Conservation (phyloP, 192 early-diverging fungal genomes). For the Coemansia sp. region DNA sequence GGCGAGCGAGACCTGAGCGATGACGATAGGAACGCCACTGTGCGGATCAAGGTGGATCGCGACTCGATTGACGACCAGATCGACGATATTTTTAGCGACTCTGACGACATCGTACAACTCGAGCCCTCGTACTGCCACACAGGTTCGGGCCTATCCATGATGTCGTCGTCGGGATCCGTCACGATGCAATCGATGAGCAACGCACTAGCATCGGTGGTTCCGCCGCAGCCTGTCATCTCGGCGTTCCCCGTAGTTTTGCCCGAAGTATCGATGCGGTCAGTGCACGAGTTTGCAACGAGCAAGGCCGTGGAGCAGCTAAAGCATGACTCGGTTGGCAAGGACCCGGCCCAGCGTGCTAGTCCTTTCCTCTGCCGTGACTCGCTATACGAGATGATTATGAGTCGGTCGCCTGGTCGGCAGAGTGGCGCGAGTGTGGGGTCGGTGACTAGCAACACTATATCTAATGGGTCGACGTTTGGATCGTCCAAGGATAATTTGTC, state of each 20-base stretch:
- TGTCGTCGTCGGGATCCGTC: constrained; percentile 33
- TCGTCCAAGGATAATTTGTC: constrained; percentile 36
- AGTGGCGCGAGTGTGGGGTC: constrained; percentile 38
- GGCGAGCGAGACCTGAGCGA: constrained; percentile 4
- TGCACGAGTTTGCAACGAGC: constrained; percentile 16
- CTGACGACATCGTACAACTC: constrained; percentile 43
- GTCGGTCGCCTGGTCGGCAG: constrained; percentile 37
- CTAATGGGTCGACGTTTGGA: constrained; percentile 45
- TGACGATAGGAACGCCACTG: constrained; percentile 23
- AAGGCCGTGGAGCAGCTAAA: constrained; percentile 14
- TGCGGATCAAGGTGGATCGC: constrained; percentile 49
- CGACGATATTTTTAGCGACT: constrained; percentile 57
- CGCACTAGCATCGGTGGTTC: constrained; percentile 21
- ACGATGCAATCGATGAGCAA: constrained; percentile 48
- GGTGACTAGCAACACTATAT: constrained; percentile 37
- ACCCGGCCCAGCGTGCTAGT: constrained; percentile 18
- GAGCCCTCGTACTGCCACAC: constrained; percentile 51
- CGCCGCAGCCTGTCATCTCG: constrained; percentile 24
- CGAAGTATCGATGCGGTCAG: constrained; percentile 8
- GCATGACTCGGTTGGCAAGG: constrained; percentile 24
- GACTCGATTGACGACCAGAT: constrained; percentile 29
- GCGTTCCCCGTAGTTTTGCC: constrained; percentile 45
- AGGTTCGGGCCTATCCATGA: constrained; percentile 38
- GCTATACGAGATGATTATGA: constrained; percentile 59
- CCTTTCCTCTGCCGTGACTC: constrained; percentile 54